These are phyloP conservation scores for Nitzschia sp. DNA, from an alignment of 108 stramenopile genomes.

Conservation along the genomic window DNA sequence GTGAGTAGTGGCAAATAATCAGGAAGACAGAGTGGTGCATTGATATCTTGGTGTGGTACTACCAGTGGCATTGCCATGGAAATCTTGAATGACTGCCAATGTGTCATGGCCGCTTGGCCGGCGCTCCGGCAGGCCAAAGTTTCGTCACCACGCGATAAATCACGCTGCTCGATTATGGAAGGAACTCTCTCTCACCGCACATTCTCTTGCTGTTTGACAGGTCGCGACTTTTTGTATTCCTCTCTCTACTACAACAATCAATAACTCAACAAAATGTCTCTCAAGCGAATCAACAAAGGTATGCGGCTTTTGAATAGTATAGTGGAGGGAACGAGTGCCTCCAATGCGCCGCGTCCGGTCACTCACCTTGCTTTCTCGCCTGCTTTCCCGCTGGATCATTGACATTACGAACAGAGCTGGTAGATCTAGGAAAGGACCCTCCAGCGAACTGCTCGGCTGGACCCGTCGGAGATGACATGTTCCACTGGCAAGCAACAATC, in stretches of 20 bases:
- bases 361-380: constrained; percentile 5
- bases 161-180: too few species aligned
- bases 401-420: constrained; percentile 72
- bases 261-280: constrained; percentile 64
- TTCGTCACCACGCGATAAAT: not conserved
- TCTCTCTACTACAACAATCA: not conserved
- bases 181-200: not conserved
- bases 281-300: constrained; percentile 93
- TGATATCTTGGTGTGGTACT: too few species aligned
- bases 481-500: constrained; percentile 98
- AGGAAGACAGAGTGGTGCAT: too few species aligned
- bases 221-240: too few species aligned
- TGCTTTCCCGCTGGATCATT: not conserved
- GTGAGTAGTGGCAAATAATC: too few species aligned
- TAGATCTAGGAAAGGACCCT: constrained; percentile 98
- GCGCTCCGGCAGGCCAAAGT: not conserved
- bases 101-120: too few species aligned
- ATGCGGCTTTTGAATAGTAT: constrained; percentile 11
- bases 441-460: constrained; percentile 99
- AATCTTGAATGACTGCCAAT: too few species aligned
- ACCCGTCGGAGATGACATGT: constrained; percentile 98
- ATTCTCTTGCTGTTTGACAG: not conserved
- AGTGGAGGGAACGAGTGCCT: not conserved
- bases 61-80: too few species aligned
- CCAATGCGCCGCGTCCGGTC: not conserved